A percentile compares a stretch with the other conserved stretches of the same genome.
Evolutionary conservation across 768 basidiomycete genomes (phyloP).

Genomic region (Hortiboletus campestris): DNA sequence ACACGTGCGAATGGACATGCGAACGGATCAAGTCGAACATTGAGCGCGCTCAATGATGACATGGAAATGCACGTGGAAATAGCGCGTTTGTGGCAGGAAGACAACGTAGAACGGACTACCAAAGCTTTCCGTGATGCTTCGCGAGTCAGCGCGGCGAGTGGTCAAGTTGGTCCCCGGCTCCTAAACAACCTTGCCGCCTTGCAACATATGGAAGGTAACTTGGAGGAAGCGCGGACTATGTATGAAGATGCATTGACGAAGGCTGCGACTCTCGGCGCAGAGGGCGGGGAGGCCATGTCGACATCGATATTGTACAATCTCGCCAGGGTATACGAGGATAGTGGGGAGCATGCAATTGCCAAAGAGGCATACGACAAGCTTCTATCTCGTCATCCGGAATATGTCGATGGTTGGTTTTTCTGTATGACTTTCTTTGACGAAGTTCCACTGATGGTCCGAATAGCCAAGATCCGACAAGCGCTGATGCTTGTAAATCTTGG

Average conservation of each 20-base stretch:
- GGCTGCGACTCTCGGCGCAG: slow-evolving; percentile 44
- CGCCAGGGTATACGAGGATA: slow-evolving; percentile 87
- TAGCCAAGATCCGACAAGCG: slow-evolving; percentile 92
- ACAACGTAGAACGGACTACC: slow-evolving; percentile 69
- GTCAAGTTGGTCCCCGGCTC: slow-evolving; percentile 60
- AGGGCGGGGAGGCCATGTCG: slow-evolving; percentile 64
- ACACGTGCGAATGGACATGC: slow-evolving; percentile 42
- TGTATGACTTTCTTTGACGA: background rate
- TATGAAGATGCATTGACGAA: slow-evolving; percentile 76
- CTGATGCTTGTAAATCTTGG: slow-evolving; percentile 71
- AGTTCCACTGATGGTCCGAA: slow-evolving; percentile 6
- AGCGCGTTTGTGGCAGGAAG: slow-evolving; percentile 84
- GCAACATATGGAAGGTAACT: slow-evolving; percentile 64
- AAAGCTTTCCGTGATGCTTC: slow-evolving; percentile 75
- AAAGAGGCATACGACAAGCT: slow-evolving; percentile 87
- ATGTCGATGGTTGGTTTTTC: slow-evolving; percentile 77
- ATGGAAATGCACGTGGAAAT: slow-evolving; percentile 90
- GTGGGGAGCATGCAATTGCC: slow-evolving; percentile 68
- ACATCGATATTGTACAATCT: slow-evolving; percentile 90
- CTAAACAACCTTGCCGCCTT: slow-evolving; percentile 81
- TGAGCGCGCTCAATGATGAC: slow-evolving; percentile 68
- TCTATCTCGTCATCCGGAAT: slow-evolving; percentile 89
- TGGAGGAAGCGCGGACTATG: slow-evolving; percentile 53
- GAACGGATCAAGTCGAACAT: slow-evolving; percentile 31
- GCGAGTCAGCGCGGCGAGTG: slow-evolving; percentile 53